Conservation (phyloP, 148 eudicot species). For the Camellia japonica region DNA sequence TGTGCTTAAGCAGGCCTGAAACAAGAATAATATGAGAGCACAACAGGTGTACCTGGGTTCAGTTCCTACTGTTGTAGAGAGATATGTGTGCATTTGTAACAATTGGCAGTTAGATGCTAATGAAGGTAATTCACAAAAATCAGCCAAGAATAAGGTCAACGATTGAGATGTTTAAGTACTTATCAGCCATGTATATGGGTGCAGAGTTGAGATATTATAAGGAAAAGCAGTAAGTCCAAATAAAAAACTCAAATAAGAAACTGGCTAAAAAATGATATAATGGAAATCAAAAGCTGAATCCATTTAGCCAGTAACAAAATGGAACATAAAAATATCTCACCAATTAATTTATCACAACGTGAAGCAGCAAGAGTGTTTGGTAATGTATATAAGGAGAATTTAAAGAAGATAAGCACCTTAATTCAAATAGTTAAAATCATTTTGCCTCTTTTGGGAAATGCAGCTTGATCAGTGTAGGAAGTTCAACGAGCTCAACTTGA, state of each 20-base stretch:
- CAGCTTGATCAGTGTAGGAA: constrained; percentile 81
- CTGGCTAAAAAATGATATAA: neutral
- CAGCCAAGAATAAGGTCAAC: constrained; percentile 1
- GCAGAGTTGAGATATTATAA: neutral
- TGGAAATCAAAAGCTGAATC: neutral
- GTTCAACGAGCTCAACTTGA: constrained; percentile 74
- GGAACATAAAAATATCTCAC: neutral
- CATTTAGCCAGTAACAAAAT: neutral
- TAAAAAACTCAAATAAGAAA: neutral
- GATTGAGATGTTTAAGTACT: neutral
- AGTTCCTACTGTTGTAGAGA: too few species aligned
- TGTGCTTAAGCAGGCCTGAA: too few species aligned
- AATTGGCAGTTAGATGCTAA: neutral
- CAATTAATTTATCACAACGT: neutral
- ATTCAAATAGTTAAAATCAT: constrained; percentile 28
- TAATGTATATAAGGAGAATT: neutral
- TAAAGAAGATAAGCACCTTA: constrained; percentile 29
- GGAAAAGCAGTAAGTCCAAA: neutral
- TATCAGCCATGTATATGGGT: neutral
- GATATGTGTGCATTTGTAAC: too few species aligned
- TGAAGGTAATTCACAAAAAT: constrained; percentile 4
- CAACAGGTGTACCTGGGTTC: too few species aligned
- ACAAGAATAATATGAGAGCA: too few species aligned
- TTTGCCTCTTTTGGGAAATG: constrained; percentile 79
- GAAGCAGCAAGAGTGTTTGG: constrained; percentile 1